A percentile compares a stretch with the other conserved stretches of the same genome.
Conservation (phyloP, 2,329 filamentous ascomycete species). For the Trichothecium sympodiale region DNA sequence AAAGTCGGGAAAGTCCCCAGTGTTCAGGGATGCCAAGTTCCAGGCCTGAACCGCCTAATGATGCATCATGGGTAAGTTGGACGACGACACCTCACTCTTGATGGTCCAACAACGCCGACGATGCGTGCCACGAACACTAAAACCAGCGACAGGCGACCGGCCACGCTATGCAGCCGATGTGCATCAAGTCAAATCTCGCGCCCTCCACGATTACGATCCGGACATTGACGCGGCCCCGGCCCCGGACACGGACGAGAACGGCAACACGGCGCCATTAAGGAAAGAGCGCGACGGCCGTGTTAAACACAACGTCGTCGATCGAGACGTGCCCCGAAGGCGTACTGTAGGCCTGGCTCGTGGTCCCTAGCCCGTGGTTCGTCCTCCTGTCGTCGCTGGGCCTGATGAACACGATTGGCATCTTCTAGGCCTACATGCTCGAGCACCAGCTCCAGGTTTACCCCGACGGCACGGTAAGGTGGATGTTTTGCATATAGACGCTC, state of each 20-base stretch:
- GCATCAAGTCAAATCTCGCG: conserved; percentile 22
- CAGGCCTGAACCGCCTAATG: too few species aligned
- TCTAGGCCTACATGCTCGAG: conserved; percentile 65
- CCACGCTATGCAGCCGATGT: conserved; percentile 23
- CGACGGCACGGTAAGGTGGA: conserved; percentile 70
- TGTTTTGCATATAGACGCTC: conserved; percentile 77
- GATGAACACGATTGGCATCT: conserved; percentile 69
- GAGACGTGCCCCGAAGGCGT: conserved; percentile 76
- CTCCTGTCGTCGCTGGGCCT: conserved; percentile 67
- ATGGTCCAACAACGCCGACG: too few species aligned
- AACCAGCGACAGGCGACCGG: too few species aligned
- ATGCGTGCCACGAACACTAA: too few species aligned
- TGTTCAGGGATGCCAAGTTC: too few species aligned
- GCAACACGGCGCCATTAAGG: conserved; percentile 18
- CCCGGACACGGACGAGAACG: conserved; percentile 2
- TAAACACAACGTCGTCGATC: conserved; percentile 20
- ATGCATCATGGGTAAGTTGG: too few species aligned
- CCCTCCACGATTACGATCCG: conserved; percentile 17
- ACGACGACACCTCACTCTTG: too few species aligned
- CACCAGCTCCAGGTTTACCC: conserved; percentile 63
- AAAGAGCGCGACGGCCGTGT: conserved; percentile 16
- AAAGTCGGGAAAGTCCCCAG: too few species aligned
- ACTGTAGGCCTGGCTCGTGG: conserved; percentile 68
- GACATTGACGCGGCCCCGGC: conserved; percentile 5
- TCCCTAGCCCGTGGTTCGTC: conserved; percentile 73